A percentile compares a stretch with the other conserved stretches of the same genome.
phyloP scores from a whole-genome alignment of 345 rosid genomes.

The Carallia brachiata region DNA sequence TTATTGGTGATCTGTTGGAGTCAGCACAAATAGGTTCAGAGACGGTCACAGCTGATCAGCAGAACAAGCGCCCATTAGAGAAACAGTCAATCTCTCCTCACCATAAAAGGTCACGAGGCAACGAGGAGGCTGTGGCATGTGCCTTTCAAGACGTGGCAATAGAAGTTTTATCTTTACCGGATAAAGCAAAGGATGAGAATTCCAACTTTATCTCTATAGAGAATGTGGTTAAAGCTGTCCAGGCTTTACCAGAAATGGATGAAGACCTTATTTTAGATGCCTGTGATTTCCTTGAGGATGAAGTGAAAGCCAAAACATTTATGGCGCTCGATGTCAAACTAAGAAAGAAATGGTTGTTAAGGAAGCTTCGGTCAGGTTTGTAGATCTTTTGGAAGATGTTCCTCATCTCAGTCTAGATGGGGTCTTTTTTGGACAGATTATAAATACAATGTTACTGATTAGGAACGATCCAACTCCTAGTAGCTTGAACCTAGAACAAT shows the following conservation, averaged over 20 bases:
- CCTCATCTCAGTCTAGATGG: not conserved
- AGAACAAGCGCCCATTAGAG: conserved; percentile 46
- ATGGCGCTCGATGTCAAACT: conserved; percentile 72
- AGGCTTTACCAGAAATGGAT: conserved; percentile 75
- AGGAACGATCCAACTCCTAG: too few species aligned
- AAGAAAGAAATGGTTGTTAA: conserved; percentile 71
- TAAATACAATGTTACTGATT: not conserved
- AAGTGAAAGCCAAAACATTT: conserved; percentile 71
- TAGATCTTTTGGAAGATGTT: conserved; percentile 5
- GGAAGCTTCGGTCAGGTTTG: conserved; percentile 61
- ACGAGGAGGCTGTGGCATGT: conserved; percentile 22
- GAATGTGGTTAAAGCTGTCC: conserved; percentile 59
- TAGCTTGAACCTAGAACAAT: too few species aligned
- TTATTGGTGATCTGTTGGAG: conserved; percentile 22
- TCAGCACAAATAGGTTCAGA: conserved; percentile 20
- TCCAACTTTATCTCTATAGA: conserved; percentile 45
- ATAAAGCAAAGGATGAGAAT: conserved; percentile 31
- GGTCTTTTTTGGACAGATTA: not conserved
- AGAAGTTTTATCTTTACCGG: conserved; percentile 33
- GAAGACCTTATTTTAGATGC: conserved; percentile 88
- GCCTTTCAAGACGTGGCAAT: conserved; percentile 30
- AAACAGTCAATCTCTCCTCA: conserved; percentile 27
- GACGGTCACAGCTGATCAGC: conserved; percentile 24
- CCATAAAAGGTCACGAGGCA: conserved; percentile 39
- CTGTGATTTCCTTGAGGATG: conserved; percentile 83